phyloP scores from a whole-genome alignment of 1,284 basidiomycete species.

The Cryptococcus deneoformans region DNA sequence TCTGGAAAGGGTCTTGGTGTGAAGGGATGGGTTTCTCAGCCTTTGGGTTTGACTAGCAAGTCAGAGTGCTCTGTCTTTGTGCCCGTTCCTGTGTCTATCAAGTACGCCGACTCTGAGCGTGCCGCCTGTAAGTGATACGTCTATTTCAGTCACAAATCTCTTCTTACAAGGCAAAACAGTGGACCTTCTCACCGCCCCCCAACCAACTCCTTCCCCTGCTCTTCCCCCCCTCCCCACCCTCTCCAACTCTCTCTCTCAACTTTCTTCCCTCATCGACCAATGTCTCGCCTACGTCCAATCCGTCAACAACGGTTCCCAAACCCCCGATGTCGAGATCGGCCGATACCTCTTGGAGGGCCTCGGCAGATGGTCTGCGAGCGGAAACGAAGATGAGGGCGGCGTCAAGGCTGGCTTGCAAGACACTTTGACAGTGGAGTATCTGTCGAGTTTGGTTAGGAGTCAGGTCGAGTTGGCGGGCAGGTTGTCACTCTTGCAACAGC shows the following conservation, averaged over 20 bases:
- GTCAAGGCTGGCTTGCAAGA: constrained; percentile 61
- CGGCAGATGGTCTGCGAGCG: constrained; percentile 60
- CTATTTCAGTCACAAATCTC: constrained; percentile 27
- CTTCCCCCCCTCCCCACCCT: constrained; percentile 42
- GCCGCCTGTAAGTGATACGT: constrained; percentile 66
- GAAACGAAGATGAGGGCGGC: constrained; percentile 41
- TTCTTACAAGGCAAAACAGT: constrained; percentile 53
- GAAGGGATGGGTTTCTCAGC: constrained; percentile 73
- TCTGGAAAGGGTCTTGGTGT: constrained; percentile 72
- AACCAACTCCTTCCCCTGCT: constrained; percentile 39
- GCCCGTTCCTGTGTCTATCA: constrained; percentile 77
- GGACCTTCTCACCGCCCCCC: constrained; percentile 63
- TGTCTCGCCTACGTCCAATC: constrained; percentile 82
- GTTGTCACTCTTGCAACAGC: constrained; percentile 66
- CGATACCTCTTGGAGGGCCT: constrained; percentile 91
- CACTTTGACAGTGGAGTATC: constrained; percentile 90
- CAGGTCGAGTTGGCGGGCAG: constrained; percentile 92
- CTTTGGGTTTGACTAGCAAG: constrained; percentile 71
- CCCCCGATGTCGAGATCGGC: constrained; percentile 74
- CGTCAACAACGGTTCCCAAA: constrained; percentile 69
- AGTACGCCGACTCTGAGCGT: constrained; percentile 76
- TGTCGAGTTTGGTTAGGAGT: constrained; percentile 88
- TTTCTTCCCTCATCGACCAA: constrained; percentile 51
- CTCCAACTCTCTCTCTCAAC: constrained; percentile 49
- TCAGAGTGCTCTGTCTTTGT: constrained; percentile 90